Evolutionary conservation across 768 basidiomycete genomes (phyloP), one percentile per base, ranked within the genome.

Genomic region (Phanerodontia chrysosporium): DNA sequence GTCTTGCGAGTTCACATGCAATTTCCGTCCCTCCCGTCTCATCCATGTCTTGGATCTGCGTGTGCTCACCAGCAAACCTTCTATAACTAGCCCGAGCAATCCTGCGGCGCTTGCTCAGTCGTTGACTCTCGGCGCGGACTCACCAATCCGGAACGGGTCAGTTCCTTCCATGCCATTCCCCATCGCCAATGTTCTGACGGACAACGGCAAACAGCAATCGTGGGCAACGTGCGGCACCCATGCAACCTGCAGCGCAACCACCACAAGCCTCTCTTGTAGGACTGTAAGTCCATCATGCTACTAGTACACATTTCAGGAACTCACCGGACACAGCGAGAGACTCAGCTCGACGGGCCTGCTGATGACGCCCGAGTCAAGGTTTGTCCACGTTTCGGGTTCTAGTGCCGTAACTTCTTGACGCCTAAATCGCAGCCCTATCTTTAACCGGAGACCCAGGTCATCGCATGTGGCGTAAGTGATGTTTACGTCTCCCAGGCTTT

Each of bases 21-120:
- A 49, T 27, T 25, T 27, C 48, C 13, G 28, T 28, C 10, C 6
- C 25, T 29, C 48, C 16, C 25, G 16, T 51, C 49, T 32, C 18
- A 16, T 51, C 18, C 30, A 4, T 32, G 28, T 32, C 44, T 3
- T 13, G 5, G 12, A 35, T n/a, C 12, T 35, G 39, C 28, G 58
- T 49, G 22, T 22, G 25, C 35, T 36, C 9, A 39, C 52, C 35
- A 27, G 12, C n/a, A n/a, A 22, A 7, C 32, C 18, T 49, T 53
- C 59, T 32, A 58, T 29, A 58, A 58, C 58, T 49, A 77, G 76
- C 55, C 75, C 76, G 22, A 70, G 64, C 62, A 72, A 72, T 58
- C 51, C 73, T 36, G 52, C 65, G 39, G 66, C 69, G 39, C 74
- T 75, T 63, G 68, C 69, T 8, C 49, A 57, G 7, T 52, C 63